Base-by-base conservation (phyloP, 2,329 filamentous ascomycete genomes). In the Huntiella omanensis region DNA sequence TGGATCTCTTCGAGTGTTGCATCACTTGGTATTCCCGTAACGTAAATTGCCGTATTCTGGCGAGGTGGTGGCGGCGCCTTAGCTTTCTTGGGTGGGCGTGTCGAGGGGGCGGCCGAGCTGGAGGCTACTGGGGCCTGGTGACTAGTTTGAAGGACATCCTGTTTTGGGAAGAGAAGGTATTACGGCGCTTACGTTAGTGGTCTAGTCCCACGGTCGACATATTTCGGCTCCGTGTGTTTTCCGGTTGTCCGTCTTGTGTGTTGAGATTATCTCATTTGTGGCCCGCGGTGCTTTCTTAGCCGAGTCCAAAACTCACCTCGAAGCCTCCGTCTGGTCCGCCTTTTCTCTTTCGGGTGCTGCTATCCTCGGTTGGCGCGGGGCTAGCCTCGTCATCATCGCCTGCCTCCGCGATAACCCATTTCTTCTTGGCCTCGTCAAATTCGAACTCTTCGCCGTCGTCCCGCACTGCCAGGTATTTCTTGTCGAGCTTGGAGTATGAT, bases 31-130 rank as follows among this genome's bases (percentile, higher is more conserved):
- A 98, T 72, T 10, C 83, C 84, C 4, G 86, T 93, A 41, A 95
- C 82, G 64, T 88, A 98, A 52, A 98, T 74, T 37, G 88, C 88
- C 4, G 83, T 93, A 60, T 95, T 96, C 54, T 87, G 69, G 50
- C 67, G 67, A 11, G 70, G 68, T 52, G 67, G 62, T 5, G 66
- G 65, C 2, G 67, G 65, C 8, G 65, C 62, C 50, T 68, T 69
- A 48, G 64, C 58, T 51, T 66, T 64, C 58, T 70, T 69, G 50
- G 57, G 60, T 11, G 62, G 62, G 6, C 64, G 64, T 47, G 22
- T 28, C 22, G 22, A 28, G 22, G 22, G 45, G 12, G 38, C 32
- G 16, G 33, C 32, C 11, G 35, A 32, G 40, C n/a, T 40, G 16
- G 10, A 16, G 16, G 22, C 37, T 40, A 40, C 16, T 17, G 37